These are phyloP conservation scores for Nepenthes mirabilis DNA, from an alignment of 148 eudicot species.

Conservation along the genomic window DNA sequence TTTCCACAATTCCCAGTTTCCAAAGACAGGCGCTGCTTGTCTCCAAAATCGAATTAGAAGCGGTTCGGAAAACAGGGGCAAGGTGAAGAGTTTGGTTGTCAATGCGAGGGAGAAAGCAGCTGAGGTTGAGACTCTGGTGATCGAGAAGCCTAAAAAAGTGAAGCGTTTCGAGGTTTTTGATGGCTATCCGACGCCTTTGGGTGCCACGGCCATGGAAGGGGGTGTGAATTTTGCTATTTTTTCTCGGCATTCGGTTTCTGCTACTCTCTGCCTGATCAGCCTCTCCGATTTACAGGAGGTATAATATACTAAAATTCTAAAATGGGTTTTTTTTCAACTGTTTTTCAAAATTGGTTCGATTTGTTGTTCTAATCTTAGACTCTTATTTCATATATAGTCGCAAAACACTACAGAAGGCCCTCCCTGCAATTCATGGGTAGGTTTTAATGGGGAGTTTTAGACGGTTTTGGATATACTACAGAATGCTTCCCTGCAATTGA, in stretches of 20 bases:
- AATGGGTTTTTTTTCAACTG: background rate
- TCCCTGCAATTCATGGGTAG: too few relatives aligned
- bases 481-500: too few relatives aligned
- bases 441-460: too few relatives aligned
- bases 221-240: constrained; percentile 79
- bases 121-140: constrained; percentile 32
- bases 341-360: background rate
- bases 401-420: too few relatives aligned
- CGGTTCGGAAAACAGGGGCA: background rate
- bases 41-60: background rate
- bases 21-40: background rate
- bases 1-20: constrained; percentile 5
- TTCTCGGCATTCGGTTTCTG: constrained; percentile 62
- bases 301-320: background rate
- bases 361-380: background rate
- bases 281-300: constrained; percentile 64
- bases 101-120: constrained; percentile 21
- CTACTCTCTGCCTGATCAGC: constrained; percentile 60
- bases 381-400: too few relatives aligned
- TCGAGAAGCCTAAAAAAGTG: constrained; percentile 22
- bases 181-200: constrained; percentile 69
- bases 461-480: too few relatives aligned
- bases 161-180: constrained; percentile 40
- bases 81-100: constrained; percentile 9
- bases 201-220: constrained; percentile 56